These are phyloP conservation scores for Ophiostoma australiae DNA, from an alignment of 2,329 filamentous ascomycete genomes.

Conservation along the genomic window DNA sequence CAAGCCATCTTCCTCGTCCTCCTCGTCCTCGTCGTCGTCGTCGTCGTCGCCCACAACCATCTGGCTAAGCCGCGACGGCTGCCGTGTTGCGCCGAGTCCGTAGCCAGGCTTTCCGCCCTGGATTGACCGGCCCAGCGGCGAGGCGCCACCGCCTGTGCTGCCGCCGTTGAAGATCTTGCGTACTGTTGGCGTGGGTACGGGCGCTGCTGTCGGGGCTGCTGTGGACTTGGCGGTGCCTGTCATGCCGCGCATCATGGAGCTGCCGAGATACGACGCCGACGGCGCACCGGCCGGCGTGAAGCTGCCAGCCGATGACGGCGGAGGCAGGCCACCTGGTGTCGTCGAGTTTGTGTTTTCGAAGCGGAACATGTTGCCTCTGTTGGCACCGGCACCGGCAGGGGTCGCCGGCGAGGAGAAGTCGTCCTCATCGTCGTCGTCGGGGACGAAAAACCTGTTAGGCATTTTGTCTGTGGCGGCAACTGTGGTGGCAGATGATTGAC, in stretches of 20 bases:
- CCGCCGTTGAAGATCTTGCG: conserved; percentile 23
- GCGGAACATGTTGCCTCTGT: conserved; percentile 34
- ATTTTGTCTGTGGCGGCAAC: conserved; percentile 18
- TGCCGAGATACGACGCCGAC: conserved; percentile 50
- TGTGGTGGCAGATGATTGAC: background rate
- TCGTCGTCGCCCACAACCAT: conserved; percentile 38
- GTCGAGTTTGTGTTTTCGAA: conserved; percentile 46
- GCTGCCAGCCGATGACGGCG: conserved; percentile 49
- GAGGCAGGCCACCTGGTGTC: conserved; percentile 49
- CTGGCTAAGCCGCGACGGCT: conserved; percentile 51
- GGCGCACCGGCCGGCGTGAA: conserved; percentile 55
- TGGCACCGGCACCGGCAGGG: conserved; percentile 18
- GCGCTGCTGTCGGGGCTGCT: background rate
- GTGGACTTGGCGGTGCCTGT: conserved; percentile 21
- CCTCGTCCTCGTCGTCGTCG: conserved; percentile 36
- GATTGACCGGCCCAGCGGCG: conserved; percentile 47
- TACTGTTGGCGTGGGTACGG: conserved; percentile 13
- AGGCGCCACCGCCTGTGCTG: conserved; percentile 21
- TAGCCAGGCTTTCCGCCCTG: conserved; percentile 29
- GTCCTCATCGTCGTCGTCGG: conserved; percentile 28
- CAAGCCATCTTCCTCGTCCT: conserved; percentile 39
- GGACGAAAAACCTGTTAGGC: conserved; percentile 26
- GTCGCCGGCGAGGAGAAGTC: conserved; percentile 24
- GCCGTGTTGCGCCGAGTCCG: conserved; percentile 25
- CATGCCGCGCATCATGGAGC: conserved; percentile 46